Evolutionary conservation across 768 basidiomycete genomes (phyloP).

Genomic region (Hydnomerulius pinastri): DNA sequence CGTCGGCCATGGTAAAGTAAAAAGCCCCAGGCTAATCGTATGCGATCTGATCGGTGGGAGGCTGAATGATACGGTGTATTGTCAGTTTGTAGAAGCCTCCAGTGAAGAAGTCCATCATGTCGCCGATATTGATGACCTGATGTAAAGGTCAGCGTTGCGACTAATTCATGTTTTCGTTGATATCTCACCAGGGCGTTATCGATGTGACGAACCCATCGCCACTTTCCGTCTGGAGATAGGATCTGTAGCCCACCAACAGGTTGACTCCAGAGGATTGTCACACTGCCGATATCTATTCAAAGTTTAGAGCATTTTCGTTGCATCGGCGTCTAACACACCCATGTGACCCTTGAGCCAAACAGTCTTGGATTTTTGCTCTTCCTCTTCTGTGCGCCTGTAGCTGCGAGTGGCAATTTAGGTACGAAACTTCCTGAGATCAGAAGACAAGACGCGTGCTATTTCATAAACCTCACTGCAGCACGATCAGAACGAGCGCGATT

Average conservation of each 20-base stretch:
- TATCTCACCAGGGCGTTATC: conserved; percentile 50
- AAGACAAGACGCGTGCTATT: conserved; percentile 46
- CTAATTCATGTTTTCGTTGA: neutral
- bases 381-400: conserved; percentile 50
- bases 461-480: conserved; percentile 57
- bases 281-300: conserved; percentile 41
- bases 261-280: conserved; percentile 59
- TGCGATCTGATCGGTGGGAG: conserved; percentile 49
- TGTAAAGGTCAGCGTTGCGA: neutral
- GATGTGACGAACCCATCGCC: conserved; percentile 58
- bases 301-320: neutral
- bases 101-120: conserved; percentile 55
- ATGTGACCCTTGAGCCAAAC: conserved; percentile 64
- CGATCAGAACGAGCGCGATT: neutral
- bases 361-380: conserved; percentile 50
- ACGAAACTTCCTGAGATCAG: neutral
- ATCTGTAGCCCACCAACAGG: conserved; percentile 55
- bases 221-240: conserved; percentile 52
- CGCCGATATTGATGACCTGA: conserved; percentile 58
- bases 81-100: conserved; percentile 57
- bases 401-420: conserved; percentile 24
- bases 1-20: conserved; percentile 55
- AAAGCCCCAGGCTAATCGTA: conserved; percentile 53
- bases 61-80: conserved; percentile 58
- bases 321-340: conserved; percentile 31